Conservation (phyloP, 345 rosid genomes). For the Zanthoxylum bungeanum region DNA sequence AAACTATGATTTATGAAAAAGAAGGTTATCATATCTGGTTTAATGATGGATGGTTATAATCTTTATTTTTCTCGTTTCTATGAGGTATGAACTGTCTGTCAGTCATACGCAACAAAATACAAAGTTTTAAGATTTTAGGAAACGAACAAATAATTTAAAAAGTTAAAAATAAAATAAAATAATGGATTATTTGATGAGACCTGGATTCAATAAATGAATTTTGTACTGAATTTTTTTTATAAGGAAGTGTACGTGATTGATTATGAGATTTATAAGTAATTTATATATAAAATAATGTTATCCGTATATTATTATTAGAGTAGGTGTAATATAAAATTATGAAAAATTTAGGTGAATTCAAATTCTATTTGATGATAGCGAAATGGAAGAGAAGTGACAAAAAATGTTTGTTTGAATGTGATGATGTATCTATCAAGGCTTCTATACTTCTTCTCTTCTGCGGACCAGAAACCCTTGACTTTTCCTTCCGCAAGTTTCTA, state of each 20-base stretch:
- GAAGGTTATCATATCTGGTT: constrained; percentile 26
- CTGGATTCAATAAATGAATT: no score
- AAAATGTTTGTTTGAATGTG: constrained; percentile 42
- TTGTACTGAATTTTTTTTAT: no score
- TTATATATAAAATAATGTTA: no score
- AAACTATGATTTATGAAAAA: constrained; percentile 22
- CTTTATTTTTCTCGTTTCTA: constrained; percentile 27
- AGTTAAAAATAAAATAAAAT: no score
- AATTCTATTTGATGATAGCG: constrained; percentile 71
- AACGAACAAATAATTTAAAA: neutral
- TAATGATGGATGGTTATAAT: constrained; percentile 29
- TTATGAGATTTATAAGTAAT: no score
- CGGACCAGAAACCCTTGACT: constrained; percentile 61
- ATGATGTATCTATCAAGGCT: constrained; percentile 55
- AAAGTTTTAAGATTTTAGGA: constrained; percentile 8
- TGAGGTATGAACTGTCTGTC: constrained; percentile 41
- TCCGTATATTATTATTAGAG: no score
- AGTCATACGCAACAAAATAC: constrained; percentile 20
- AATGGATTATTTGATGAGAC: no score
- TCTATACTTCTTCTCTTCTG: constrained; percentile 43
- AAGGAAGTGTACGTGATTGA: no score
- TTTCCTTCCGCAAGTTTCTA: constrained; percentile 58
- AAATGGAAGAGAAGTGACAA: constrained; percentile 35
- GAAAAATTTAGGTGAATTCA: no score
- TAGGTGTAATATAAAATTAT: no score